phyloP scores from a whole-genome alignment of 2,329 filamentous ascomycete species.

The Zasmidium angulare region DNA sequence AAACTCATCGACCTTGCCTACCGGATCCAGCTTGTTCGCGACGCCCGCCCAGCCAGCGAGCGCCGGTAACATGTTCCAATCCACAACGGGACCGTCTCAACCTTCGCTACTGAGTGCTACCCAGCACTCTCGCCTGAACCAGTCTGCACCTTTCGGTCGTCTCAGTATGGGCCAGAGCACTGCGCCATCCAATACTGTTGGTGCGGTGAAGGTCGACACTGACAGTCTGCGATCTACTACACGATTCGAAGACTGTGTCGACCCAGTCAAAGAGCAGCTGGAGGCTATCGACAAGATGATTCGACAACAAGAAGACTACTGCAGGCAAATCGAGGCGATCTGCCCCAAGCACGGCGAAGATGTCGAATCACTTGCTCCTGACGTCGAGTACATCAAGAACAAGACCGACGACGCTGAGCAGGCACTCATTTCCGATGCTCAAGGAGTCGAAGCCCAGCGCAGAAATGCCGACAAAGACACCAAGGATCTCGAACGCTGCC shows the following conservation, averaged over 20 bases:
- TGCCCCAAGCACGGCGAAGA: conserved; percentile 63
- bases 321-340: conserved; percentile 70
- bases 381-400: conserved; percentile 63
- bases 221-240: conserved; percentile 80
- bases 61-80: conserved; percentile 27
- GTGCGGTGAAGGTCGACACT: conserved; percentile 72
- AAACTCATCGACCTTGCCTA: conserved; percentile 19
- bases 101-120: conserved; percentile 31
- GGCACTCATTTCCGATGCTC: conserved; percentile 62
- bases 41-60: conserved; percentile 15
- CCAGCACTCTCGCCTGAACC: conserved; percentile 21
- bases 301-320: conserved; percentile 72
- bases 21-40: conserved; percentile 37
- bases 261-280: conserved; percentile 76
- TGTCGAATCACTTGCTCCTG: conserved; percentile 63
- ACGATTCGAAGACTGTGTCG: conserved; percentile 85
- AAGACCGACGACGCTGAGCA: conserved; percentile 64
- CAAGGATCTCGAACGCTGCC: conserved; percentile 68
- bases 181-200: conserved; percentile 39
- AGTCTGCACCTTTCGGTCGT: conserved; percentile 32
- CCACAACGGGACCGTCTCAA: conserved; percentile 23
- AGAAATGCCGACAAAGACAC: conserved; percentile 63
- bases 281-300: conserved; percentile 77
- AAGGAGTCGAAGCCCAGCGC: conserved; percentile 58
- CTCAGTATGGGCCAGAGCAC: conserved; percentile 51